These are phyloP conservation scores for Mortierella sp. DNA, from an alignment of 371 early-diverging fungal genomes.

Conservation along the genomic window DNA sequence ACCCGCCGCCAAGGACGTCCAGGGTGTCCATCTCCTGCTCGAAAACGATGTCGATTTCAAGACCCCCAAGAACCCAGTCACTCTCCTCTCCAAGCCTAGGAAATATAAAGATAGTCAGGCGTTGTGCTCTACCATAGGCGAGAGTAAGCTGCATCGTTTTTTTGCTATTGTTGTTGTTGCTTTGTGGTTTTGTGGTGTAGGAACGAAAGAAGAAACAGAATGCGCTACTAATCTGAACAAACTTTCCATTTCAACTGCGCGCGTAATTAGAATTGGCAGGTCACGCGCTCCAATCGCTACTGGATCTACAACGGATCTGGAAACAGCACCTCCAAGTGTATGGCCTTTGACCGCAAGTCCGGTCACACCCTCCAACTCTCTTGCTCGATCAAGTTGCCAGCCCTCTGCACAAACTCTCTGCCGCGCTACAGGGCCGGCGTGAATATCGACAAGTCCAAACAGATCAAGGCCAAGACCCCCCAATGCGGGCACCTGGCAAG, in stretches of 20 bases:
- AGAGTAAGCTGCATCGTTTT: constrained; percentile 22
- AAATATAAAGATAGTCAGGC: constrained; percentile 12
- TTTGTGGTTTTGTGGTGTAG: background rate
- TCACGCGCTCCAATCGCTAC: background rate
- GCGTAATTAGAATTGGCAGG: constrained; percentile 8
- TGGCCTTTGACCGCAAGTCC: constrained; percentile 19
- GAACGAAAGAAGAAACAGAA: background rate
- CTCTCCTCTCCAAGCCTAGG: constrained; percentile 34
- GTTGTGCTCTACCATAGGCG: constrained; percentile 28
- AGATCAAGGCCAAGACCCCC: constrained; percentile 27
- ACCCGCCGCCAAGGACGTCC: constrained; percentile 22
- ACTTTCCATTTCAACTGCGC: background rate
- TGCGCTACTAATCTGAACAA: background rate
- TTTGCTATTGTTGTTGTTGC: too few relatives aligned
- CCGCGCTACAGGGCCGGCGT: background rate
- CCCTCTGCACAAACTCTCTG: constrained; percentile 29
- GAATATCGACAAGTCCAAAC: constrained; percentile 17
- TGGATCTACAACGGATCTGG: constrained; percentile 9
- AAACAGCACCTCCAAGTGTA: constrained; percentile 8
- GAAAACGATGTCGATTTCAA: constrained; percentile 44
- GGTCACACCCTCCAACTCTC: constrained; percentile 4
- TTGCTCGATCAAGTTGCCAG: constrained; percentile 19
- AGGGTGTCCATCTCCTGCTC: constrained; percentile 28
- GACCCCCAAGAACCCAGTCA: constrained; percentile 30
- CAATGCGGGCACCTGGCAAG: constrained; percentile 27